These are phyloP conservation scores for Penicillium ochrochloron DNA, from an alignment of 495 filamentous ascomycete genomes.

Conservation along the genomic window DNA sequence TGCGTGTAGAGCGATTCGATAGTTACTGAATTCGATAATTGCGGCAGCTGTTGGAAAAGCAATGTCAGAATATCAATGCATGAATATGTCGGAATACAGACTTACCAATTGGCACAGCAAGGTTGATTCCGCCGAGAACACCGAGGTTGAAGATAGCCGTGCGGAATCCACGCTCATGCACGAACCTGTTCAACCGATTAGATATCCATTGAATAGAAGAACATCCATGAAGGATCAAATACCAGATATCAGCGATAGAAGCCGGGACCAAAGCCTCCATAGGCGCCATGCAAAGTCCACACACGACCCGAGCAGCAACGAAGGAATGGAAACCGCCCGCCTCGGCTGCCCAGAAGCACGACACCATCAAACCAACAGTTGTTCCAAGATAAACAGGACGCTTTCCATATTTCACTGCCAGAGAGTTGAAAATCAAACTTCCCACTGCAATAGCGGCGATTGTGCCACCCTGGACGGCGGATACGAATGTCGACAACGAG, in stretches of 20 bases:
- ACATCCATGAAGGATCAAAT: background rate
- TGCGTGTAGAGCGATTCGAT: slow-evolving; percentile 37
- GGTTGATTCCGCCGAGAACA: slow-evolving; percentile 52
- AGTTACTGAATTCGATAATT: slow-evolving; percentile 41
- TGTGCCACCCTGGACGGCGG: slow-evolving; percentile 36
- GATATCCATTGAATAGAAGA: too few relatives aligned
- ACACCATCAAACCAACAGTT: slow-evolving; percentile 60
- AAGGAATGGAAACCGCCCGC: slow-evolving; percentile 60
- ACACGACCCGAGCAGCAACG: slow-evolving; percentile 51
- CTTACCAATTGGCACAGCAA: slow-evolving; percentile 47
- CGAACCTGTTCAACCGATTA: slow-evolving; percentile 41
- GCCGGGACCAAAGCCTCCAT: slow-evolving; percentile 38
- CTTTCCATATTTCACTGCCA: slow-evolving; percentile 68
- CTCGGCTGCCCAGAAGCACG: slow-evolving; percentile 64
- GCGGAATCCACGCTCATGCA: slow-evolving; percentile 67
- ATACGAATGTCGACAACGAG: slow-evolving; percentile 39
- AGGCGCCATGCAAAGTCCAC: slow-evolving; percentile 40
- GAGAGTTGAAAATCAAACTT: slow-evolving; percentile 63
- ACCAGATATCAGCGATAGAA: slow-evolving; percentile 38
- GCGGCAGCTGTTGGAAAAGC: slow-evolving; percentile 29
- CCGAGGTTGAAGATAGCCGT: slow-evolving; percentile 70
- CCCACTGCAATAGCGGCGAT: slow-evolving; percentile 54
- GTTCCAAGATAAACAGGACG: slow-evolving; percentile 65
- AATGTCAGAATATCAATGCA: background rate
- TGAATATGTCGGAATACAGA: background rate